Evolutionary conservation across 176 grass and related monocot species (phyloP), one percentile per base, ranked within the genome.

Genomic region (Musa acuminata): DNA sequence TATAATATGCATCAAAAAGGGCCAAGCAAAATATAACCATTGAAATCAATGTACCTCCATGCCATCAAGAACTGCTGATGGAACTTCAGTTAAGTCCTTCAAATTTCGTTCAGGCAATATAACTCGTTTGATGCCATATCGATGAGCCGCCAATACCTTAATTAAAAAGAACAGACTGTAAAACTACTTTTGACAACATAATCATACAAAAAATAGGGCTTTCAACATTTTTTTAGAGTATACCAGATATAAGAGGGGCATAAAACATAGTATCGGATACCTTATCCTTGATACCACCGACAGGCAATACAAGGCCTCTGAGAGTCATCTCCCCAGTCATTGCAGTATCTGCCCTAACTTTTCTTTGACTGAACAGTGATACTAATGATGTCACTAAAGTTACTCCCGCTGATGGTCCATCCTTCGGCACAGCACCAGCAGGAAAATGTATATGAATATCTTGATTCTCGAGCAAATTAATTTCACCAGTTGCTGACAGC

Each of bases 271-370:
- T 64, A 62, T 11, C 73, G 77, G 16, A 52, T 73, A 99, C 95
- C 95, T 99, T 99, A 66, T 99, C 95, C 78, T 99, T 99, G 49
- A 99, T 78, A 76, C 95, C 95, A 52, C 95, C 91, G 76, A 99
- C 95, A 66, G 91, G 90, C 73, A 99, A 85, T 65, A 99, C 95
- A 55, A 99, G 90, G 53, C 95, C 95, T 74, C 90, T 91, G 14
- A 94, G 86, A 84, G 95, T 99, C 90, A 99, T 94, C 73, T 99
- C 95, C 62, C 95, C 95, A 0, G 95, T 99, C 95, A 99, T 99
- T 64, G 95, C 95, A 62, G 95, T 99, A 81, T 99, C 95, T 52
- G 84, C 86, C 82, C 95, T 93, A 51, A 99, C 95, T 78, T 91
- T 99, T 23, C 75, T 77, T 51, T 91, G 80, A 73, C 91, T 99